Base-by-base conservation (phyloP, 352 stramenopile genomes). In the Phytophthora kernoviae region DNA sequence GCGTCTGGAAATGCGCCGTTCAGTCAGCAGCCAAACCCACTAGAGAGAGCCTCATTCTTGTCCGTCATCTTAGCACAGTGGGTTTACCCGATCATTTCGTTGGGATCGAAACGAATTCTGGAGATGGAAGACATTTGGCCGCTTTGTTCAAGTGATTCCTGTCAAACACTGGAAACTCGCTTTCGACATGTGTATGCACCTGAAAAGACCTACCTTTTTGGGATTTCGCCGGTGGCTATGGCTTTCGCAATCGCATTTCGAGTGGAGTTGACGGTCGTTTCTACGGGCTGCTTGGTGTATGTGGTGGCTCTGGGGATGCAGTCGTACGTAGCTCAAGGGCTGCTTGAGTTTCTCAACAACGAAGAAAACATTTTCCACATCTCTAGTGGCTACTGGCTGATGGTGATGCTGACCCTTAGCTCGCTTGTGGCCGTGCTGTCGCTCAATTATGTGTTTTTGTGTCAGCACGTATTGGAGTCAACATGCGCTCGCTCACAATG, bases 31-130 rank as follows among this genome's bases (percentile, higher is more conserved):
- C 40, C 62, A 15, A 77, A 76, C 17, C 75, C 75, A 34, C 54
- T 84, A 1, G 69, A 75, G 3, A 41, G 27, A 9, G 68, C 62
- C 26, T 77, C 70, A 34, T 62, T 67, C 52, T 30, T 84, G 30
- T 81, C 76, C 17, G 46, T 75, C 51, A 47, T 78, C n/a, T 65
- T 66, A 44, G 50, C 85, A 30, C 77, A 68, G 57, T 89, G 79
- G 79, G 42, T 89, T 33, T 60, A 78, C 12, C 67, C 66, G 40
- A 62, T 89, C 41, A 66, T 89, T 3, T 49, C 44, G 7, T 54
- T 65, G 27, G 79, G 76, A 6, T 66, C 66, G 17, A 57, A 64
- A 14, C 51, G 58, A 10, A 49, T 64, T 17, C 54, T 77, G 1
- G 53, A 77, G 5, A 50, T 60, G 20, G 47, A 73, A 20, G 67